phyloP scores from a whole-genome alignment of 108 stramenopile genomes.

The Pseudonitzschia delicatissima region DNA sequence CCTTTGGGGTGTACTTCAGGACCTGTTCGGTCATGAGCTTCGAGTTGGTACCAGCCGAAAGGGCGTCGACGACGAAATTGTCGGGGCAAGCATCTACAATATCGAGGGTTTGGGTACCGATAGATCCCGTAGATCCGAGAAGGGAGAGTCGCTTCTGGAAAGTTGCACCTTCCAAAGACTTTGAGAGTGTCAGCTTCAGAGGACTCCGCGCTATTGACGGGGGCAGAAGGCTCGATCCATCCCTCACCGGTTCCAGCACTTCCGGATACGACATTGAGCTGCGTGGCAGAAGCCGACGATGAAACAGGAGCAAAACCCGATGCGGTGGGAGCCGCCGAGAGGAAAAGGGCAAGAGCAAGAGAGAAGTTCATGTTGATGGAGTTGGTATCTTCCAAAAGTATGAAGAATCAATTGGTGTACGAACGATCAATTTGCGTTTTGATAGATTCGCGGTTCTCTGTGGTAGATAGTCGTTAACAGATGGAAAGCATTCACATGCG shows the following conservation, averaged over 20 bases:
- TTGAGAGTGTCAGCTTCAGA: slow-evolving; percentile 62
- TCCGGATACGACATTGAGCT: slow-evolving; percentile 35
- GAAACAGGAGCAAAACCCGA: neutral
- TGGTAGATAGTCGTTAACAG: too few species aligned
- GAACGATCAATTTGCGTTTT: too few species aligned
- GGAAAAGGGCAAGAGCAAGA: slow-evolving; percentile 9
- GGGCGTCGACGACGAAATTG: slow-evolving; percentile 89
- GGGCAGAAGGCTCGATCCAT: slow-evolving; percentile 76
- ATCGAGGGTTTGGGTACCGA: slow-evolving; percentile 96
- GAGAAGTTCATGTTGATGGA: neutral
- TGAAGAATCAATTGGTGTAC: too few species aligned
- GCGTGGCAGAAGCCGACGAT: neutral
- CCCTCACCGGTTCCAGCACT: slow-evolving; percentile 73
- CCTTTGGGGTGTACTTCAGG: slow-evolving; percentile 76
- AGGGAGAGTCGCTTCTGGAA: slow-evolving; percentile 85
- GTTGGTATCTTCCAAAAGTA: too few species aligned
- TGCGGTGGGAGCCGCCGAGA: slow-evolving; percentile 1
- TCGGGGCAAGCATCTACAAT: slow-evolving; percentile 93
- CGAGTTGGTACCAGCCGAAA: slow-evolving; percentile 86
- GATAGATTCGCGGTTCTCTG: too few species aligned
- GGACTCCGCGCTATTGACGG: slow-evolving; percentile 72
- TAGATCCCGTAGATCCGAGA: slow-evolving; percentile 90
- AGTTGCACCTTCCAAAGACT: slow-evolving; percentile 69
- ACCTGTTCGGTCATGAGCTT: slow-evolving; percentile 92
- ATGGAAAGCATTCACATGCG: too few species aligned